These are phyloP conservation scores for Teratosphaeria epicoccoides DNA, from an alignment of 2,329 filamentous ascomycete species.

Conservation along the genomic window DNA sequence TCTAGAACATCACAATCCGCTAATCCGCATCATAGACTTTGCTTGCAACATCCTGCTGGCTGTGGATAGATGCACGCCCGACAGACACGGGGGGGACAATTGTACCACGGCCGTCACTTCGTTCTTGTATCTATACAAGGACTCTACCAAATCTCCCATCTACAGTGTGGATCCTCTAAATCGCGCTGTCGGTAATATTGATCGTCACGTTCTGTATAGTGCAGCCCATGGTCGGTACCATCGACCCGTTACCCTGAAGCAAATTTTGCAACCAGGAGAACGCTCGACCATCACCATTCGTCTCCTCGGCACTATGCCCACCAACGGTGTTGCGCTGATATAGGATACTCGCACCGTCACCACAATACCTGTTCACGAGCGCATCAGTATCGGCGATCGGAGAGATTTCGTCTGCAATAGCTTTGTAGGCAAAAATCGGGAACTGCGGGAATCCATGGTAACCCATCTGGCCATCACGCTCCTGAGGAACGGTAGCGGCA, in stretches of 20 bases:
- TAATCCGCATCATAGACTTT: too few relatives aligned
- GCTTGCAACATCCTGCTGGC: too few relatives aligned
- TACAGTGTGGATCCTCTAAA: too few relatives aligned
- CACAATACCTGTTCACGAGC: constrained; percentile 34
- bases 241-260: constrained; percentile 9
- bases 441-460: constrained; percentile 35
- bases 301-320: constrained; percentile 29
- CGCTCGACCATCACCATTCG: constrained; percentile 26
- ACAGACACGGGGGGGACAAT: too few relatives aligned
- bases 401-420: constrained; percentile 37
- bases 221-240: constrained; percentile 12
- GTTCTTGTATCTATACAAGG: too few relatives aligned
- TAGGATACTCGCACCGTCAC: constrained; percentile 30
- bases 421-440: constrained; percentile 43
- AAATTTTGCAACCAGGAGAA: constrained; percentile 18
- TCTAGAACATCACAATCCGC: too few relatives aligned
- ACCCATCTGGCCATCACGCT: constrained; percentile 27
- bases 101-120: too few relatives aligned
- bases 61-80: too few relatives aligned
- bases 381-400: constrained; percentile 35
- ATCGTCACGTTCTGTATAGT: constrained; percentile 19
- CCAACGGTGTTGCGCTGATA: constrained; percentile 38
- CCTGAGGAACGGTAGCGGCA: constrained; percentile 18
- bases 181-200: constrained; percentile 4
- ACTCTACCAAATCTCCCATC: too few relatives aligned